Conservation (phyloP, 2,329 filamentous ascomycete genomes). For the Beauveria varroae region DNA sequence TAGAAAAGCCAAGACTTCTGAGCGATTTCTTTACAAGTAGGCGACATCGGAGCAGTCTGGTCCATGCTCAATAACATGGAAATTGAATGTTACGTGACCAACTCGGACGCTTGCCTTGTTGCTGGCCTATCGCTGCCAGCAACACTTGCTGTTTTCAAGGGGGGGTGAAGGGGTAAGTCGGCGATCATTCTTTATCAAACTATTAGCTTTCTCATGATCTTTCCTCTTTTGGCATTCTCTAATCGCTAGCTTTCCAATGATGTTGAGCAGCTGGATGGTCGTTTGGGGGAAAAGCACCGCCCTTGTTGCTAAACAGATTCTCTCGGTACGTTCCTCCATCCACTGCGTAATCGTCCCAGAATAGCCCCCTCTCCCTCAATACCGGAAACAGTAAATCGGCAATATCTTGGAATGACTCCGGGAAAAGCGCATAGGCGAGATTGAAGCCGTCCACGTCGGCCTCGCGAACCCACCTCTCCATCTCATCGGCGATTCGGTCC, state of each 20-base stretch:
- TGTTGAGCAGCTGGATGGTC: constrained; percentile 33
- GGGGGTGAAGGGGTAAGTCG: too few species aligned
- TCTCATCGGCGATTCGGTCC: constrained; percentile 23
- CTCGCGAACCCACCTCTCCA: constrained; percentile 34
- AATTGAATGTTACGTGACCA: too few species aligned
- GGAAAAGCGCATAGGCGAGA: constrained; percentile 32
- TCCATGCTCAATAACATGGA: too few species aligned
- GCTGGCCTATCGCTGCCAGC: too few species aligned
- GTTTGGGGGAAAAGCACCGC: constrained; percentile 24
- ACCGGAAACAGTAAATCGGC: constrained; percentile 58
- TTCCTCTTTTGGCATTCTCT: neutral
- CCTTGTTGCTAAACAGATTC: constrained; percentile 31
- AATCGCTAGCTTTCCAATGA: constrained; percentile 30
- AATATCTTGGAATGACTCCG: constrained; percentile 59
- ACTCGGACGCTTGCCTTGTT: too few species aligned
- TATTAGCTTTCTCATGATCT: neutral
- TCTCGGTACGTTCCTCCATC: constrained; percentile 36
- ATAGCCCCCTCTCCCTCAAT: constrained; percentile 47
- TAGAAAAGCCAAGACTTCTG: too few species aligned
- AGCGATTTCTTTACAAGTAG: too few species aligned
- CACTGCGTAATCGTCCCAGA: constrained; percentile 42
- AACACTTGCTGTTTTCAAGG: too few species aligned
- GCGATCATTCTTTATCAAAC: neutral
- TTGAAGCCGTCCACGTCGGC: constrained; percentile 55
- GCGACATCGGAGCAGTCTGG: too few species aligned